phyloP scores from a whole-genome alignment of 179 eudicot genomes.

The Corrigiola litoralis region DNA sequence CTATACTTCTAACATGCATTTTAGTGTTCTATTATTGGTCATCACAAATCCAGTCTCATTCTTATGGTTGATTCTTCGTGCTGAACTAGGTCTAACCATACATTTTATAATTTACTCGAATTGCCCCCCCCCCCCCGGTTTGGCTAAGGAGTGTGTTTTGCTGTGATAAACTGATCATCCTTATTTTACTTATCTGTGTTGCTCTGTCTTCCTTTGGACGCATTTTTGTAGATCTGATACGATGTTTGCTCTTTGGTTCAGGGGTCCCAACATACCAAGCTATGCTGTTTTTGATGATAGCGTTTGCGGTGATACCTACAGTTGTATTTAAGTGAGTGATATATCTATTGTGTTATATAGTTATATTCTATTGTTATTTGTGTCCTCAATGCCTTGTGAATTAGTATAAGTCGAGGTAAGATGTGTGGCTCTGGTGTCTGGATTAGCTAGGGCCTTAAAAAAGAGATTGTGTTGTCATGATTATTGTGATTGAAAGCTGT shows the following conservation, averaged over 20 bases:
- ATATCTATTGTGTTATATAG: no score
- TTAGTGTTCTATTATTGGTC: background rate
- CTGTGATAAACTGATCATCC: background rate
- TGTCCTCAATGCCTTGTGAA: no score
- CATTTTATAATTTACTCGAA: no score
- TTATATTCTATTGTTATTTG: no score
- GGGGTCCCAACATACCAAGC: constrained; percentile 60
- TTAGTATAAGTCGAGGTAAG: background rate
- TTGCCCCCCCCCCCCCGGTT: no score
- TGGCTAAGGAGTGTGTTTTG: no score
- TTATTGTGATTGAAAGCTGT: no score
- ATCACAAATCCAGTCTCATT: background rate
- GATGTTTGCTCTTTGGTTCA: constrained; percentile 23
- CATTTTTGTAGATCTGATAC: background rate
- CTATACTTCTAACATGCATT: background rate
- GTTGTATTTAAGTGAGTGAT: constrained; percentile 72
- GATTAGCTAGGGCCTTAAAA: no score
- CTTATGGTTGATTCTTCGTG: background rate
- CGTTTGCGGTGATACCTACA: constrained; percentile 86
- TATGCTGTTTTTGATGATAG: constrained; percentile 56
- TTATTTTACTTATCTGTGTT: background rate
- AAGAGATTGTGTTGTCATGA: no score
- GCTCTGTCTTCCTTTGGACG: background rate
- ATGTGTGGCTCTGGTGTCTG: background rate
- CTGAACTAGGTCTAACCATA: background rate